Evolutionary conservation across 805 yeast genomes (phyloP), one percentile per base, ranked within the genome.

Genomic region (Wickerhamomyces silvicola): DNA sequence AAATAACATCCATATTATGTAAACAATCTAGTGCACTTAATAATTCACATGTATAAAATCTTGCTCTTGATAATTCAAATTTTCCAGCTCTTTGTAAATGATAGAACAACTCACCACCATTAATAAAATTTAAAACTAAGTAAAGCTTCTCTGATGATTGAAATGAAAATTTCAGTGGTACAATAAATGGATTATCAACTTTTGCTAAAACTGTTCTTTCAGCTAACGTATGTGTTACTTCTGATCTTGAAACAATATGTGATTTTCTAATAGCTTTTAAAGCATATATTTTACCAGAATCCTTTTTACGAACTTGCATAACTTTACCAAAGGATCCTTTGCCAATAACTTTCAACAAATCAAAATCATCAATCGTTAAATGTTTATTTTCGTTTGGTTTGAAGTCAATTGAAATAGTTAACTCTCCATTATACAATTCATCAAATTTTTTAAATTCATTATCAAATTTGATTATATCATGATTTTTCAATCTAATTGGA

Each of bases 251-350:
- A 21, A 92, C 94, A 45, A 92, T 87, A 53, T 92, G 95, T 13
- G 94, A 85, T 56, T 92, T 92, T 47, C 97, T 71, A 41, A 92
- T 77, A 0, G 97, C 87, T 59, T 92, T 92, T 53, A 92, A 66
- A 2, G 98, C 98, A 57, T 92, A 92, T 16, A 92, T 79, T 56
- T 90, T 94, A 43, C 81, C 81, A 3, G 98, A 92, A 58, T 92
- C 98, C 48, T 84, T 85, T 61, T 92, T 92, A 42, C 87, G 78
- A 25, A 92, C 98, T 60, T 92, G 98, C 97, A 92, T 92, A 33
- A 92, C 98, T 60, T 92, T 92, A 32, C 98, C 98, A 56, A 92
- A 92, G 8, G 97, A 87, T 7, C 98, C 98, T 56, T 92, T 92
- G 22, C 98, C 98, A 34, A 92, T 86, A 15, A 92, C 98, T 59